Conservation (phyloP, 345 rosid species). For the Trapa bicornis region DNA sequence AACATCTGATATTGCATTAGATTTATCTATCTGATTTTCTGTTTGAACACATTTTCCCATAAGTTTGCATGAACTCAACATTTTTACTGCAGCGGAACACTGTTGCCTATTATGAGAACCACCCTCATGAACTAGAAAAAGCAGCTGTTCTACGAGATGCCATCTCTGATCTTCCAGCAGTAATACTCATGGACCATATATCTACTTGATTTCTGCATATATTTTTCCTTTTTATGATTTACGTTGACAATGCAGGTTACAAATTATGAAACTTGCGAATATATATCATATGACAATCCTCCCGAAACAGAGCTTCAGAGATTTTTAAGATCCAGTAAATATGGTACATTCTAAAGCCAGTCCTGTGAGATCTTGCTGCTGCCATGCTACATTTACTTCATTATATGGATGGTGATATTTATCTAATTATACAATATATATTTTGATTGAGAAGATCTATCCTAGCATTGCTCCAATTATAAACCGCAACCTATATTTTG, state of each 20-base stretch:
- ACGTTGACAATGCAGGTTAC: slow-evolving; percentile 34
- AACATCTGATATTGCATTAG: not conserved
- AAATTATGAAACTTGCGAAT: slow-evolving; percentile 38
- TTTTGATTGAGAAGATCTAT: not conserved
- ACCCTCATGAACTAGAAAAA: slow-evolving; percentile 54
- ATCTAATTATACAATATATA: not conserved
- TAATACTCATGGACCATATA: slow-evolving; percentile 18
- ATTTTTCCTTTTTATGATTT: slow-evolving; percentile 8
- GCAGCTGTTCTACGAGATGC: slow-evolving; percentile 76
- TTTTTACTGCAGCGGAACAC: slow-evolving; percentile 66
- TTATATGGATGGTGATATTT: not conserved
- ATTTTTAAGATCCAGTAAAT: slow-evolving; percentile 52
- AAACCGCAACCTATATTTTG: not conserved
- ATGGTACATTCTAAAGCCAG: slow-evolving; percentile 22
- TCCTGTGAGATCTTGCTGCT: not conserved
- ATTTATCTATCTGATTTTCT: not conserved
- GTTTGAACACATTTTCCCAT: not conserved
- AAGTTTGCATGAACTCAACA: slow-evolving; percentile 11
- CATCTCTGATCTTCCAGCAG: slow-evolving; percentile 86
- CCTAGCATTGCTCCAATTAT: not conserved
- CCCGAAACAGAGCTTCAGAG: slow-evolving; percentile 81
- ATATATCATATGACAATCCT: slow-evolving; percentile 40
- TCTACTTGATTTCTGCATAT: slow-evolving; percentile 9
- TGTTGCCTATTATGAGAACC: slow-evolving; percentile 78
- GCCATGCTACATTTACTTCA: not conserved